A percentile compares a stretch with the other conserved stretches of the same genome.
Conservation (phyloP, 1,284 basidiomycete species). For the Ustilago trichophora region DNA sequence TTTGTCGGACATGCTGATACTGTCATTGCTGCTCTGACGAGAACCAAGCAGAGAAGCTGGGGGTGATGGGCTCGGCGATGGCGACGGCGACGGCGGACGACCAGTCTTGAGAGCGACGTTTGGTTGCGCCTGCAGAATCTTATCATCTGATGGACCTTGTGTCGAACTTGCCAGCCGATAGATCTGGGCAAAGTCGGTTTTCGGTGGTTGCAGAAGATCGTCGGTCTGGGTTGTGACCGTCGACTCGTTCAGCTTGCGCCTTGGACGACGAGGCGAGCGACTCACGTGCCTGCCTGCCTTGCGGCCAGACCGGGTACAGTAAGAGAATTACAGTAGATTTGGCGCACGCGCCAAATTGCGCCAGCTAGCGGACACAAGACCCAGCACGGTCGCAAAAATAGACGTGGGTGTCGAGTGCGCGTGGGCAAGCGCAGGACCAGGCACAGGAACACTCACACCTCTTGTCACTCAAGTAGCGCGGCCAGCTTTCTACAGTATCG, state of each 20-base stretch:
- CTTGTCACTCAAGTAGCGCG: too few species aligned
- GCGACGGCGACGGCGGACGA: conserved; percentile 33
- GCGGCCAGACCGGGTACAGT: conserved; percentile 45
- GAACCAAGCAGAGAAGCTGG: conserved; percentile 33
- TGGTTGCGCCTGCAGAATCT: conserved; percentile 21
- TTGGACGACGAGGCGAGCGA: conserved; percentile 13
- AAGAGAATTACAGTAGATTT: conserved; percentile 43
- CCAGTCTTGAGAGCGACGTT: conserved; percentile 26
- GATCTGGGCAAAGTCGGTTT: conserved; percentile 37
- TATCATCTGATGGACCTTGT: conserved; percentile 3
- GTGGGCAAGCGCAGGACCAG: too few species aligned
- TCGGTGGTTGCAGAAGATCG: neutral
- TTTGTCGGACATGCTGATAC: conserved; percentile 14
- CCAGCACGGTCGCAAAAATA: too few species aligned
- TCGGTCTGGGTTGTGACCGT: neutral
- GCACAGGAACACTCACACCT: too few species aligned
- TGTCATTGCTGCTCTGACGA: conserved; percentile 39
- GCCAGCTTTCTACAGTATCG: too few species aligned
- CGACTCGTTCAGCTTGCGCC: neutral
- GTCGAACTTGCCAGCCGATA: conserved; percentile 21
- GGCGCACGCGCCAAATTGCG: conserved; percentile 40
- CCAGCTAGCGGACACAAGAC: conserved; percentile 46
- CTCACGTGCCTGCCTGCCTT: conserved; percentile 35
- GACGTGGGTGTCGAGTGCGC: too few species aligned
- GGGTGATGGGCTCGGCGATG: conserved; percentile 35